A percentile compares a stretch with the other conserved stretches of the same genome.
Evolutionary conservation across 805 yeast genomes (phyloP).

Genomic region (Gaillardinia entomophila): DNA sequence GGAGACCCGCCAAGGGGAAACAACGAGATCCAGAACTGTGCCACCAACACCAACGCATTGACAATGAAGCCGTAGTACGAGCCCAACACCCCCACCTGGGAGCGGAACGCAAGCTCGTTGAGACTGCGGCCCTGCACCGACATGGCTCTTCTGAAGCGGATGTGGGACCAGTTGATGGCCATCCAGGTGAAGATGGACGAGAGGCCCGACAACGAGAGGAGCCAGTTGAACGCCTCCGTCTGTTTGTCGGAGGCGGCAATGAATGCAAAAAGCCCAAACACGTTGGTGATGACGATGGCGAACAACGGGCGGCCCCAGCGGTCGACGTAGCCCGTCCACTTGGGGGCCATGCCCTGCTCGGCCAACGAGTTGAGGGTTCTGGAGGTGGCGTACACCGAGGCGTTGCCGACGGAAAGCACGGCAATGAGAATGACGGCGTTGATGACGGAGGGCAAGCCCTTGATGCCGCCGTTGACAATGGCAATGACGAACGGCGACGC

Average conservation of each 20-base stretch:
- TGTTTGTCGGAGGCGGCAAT: constrained; percentile 37
- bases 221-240: constrained; percentile 58
- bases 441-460: constrained; percentile 15
- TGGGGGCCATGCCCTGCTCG: constrained; percentile 14
- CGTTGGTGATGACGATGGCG: constrained; percentile 10
- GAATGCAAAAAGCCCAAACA: constrained; percentile 12
- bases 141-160: constrained; percentile 56
- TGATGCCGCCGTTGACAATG: constrained; percentile 13
- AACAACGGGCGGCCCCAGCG: constrained; percentile 13
- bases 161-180: constrained; percentile 52
- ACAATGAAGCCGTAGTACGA: constrained; percentile 47
- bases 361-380: constrained; percentile 15
- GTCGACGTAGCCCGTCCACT: constrained; percentile 11
- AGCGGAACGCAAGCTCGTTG: constrained; percentile 45
- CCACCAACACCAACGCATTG: constrained; percentile 45
- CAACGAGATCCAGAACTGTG: constrained; percentile 63
- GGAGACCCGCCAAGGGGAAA: constrained; percentile 46
- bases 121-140: constrained; percentile 43
- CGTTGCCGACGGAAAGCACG: constrained; percentile 17
- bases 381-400: constrained; percentile 15
- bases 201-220: constrained; percentile 58
- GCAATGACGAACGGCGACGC: constrained; percentile 18
- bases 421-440: constrained; percentile 14
- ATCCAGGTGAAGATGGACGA: constrained; percentile 62
- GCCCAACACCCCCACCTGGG: constrained; percentile 49